Evolutionary conservation across 2,329 filamentous ascomycete species (phyloP), one percentile per base, ranked within the genome.

Genomic region (Biscogniauxia sp.): DNA sequence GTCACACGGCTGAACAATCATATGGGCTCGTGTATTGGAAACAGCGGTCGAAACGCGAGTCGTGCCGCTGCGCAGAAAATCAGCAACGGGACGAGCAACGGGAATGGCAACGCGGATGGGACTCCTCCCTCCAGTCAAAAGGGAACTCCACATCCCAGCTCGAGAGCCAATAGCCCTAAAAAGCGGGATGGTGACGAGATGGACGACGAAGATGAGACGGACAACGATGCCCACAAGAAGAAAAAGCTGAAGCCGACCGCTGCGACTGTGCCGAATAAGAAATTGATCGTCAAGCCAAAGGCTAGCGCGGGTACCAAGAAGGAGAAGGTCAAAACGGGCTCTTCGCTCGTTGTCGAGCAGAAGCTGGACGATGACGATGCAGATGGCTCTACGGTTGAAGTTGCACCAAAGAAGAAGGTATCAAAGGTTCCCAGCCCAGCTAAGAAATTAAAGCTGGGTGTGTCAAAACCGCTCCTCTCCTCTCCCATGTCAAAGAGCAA

Each of bases 1-100:
- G 85, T 88, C 56, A 87, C 85, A 58, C 81, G 86, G 50, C 76
- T 89, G 63, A 88, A 88, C 73, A 88, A 88, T 64, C 86, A 89
- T 74, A 88, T 89, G 85, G 84, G 84, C 37, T 87, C 84, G 19
- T 88, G 86, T 70, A 88, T 88, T 62, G 86, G 85, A 51, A 88
- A 87, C 71, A 87, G 84, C 66, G 85, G 86, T 23, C 80, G 86
- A 37, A 87, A 84, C 65, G 85, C 86, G 15, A 87, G 85, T 63
- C 78, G 85, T 59, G 84, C 84, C 7, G 86, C 86, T 11, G 83
- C 85, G 9, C 82, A 85, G 66, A 88, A 88, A 76, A 84, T 88
- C 64, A 85, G 82, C 68, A 87, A 86, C 64, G 83, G 81, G 62
- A 80, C 77, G 60, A 75, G 71, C 64, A 77, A 77, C 66, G 76